These are phyloP conservation scores for Corylus heterophylla DNA, from an alignment of 306 rosid species.

Conservation along the genomic window DNA sequence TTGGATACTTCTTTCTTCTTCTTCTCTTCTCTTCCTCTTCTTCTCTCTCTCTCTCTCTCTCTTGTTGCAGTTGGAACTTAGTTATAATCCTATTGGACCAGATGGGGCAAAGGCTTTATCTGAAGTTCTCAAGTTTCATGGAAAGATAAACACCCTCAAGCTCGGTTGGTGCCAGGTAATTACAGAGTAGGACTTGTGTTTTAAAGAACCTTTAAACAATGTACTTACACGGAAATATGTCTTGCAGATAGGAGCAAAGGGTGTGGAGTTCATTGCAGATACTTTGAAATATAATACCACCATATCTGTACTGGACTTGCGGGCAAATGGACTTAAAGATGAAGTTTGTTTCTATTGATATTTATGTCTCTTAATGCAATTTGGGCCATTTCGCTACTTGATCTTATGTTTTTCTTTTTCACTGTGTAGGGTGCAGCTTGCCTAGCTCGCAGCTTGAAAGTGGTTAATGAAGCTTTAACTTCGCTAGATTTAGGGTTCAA, in stretches of 20 bases:
- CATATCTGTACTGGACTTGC: constrained; percentile 76
- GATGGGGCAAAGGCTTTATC: constrained; percentile 93
- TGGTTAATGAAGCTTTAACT: constrained; percentile 92
- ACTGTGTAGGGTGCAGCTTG: constrained; percentile 78
- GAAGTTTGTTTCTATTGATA: constrained; percentile 56
- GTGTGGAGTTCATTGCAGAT: constrained; percentile 87
- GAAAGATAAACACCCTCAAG: constrained; percentile 78
- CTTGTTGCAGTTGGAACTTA: constrained; percentile 72
- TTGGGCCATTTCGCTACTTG: constrained; percentile 1
- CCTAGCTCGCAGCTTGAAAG: constrained; percentile 97
- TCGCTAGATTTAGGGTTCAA: constrained; percentile 91
- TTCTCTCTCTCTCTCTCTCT: background rate
- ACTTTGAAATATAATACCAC: constrained; percentile 88
- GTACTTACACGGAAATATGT: constrained; percentile 10
- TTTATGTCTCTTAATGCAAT: background rate
- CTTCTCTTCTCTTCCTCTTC: background rate
- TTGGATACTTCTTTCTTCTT: constrained; percentile 1
- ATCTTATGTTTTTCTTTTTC: constrained; percentile 19
- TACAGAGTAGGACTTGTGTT: background rate
- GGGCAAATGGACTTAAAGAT: constrained; percentile 90
- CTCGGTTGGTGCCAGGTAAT: constrained; percentile 99
- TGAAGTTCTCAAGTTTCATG: constrained; percentile 89
- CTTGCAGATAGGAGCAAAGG: constrained; percentile 91
- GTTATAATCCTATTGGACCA: constrained; percentile 95
- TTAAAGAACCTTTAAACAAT: constrained; percentile 1